Evolutionary conservation across 1,139 yeast genomes (phyloP), one percentile per base, ranked within the genome.

Genomic region (Lodderomyces jiufengensis): DNA sequence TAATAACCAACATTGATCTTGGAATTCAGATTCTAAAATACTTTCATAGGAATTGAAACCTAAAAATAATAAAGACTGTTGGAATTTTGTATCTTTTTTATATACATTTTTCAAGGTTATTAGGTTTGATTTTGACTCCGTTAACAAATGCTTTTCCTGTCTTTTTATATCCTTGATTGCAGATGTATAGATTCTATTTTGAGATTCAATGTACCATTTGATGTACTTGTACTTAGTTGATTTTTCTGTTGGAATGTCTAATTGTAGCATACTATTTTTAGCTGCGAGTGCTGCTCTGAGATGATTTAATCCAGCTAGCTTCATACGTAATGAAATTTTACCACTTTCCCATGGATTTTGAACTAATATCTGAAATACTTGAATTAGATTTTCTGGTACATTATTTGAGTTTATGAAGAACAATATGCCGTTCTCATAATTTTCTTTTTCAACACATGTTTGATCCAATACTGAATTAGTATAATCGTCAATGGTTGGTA

Each of bases 1-100:
- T 30, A 83, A 54, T 11, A 81, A 54, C 61, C 84, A 65, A 4
- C 76, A 73, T 47, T 80, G 84, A 44, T 80, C 82, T 42, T 76
- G 64, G 33, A 78, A 64, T 34, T 70, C 66, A 28, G 64, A 52
- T 7, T 66, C 65, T 2, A 72, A 49, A 11, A 82, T 50, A 27
- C 73, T 76, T 9, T 76, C 80, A 47, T 71, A 79, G 11, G 70
- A 63, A 2, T 73, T 56, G 9, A 78, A 70, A 5, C 87, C 88
- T 48, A 80, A 70, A 13, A 79, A 55, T 14, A 78, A 55, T 23
- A 83, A 55, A 2, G 84, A 70, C 43, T 75, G 76, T 22, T 74
- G 74, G 47, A 82, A 79, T 28, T 56, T 57, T 28, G 61, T 55
- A 47, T 83, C 92, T 29, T 63, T 65, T 47, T 79, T 79, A 51